Percentiles rank a stretch among this genome's conserved stretches.
Evolutionary conservation across 345 rosid species (phyloP).

Genomic region (Aquilaria malaccensis): DNA sequence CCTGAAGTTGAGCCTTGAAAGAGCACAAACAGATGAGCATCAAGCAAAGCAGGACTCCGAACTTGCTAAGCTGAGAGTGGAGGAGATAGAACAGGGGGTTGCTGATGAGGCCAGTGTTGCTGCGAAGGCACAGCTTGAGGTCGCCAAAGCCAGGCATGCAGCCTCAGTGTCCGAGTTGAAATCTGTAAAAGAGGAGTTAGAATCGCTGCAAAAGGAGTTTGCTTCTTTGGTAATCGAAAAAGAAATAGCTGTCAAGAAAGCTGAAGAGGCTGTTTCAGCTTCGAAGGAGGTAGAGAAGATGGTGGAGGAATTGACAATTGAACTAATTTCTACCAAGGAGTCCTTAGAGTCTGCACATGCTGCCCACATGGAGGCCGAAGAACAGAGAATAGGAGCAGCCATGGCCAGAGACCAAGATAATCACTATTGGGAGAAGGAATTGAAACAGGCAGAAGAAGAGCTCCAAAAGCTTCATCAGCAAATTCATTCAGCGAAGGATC

Average conservation of each 20-base stretch:
- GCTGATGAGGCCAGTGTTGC: slow-evolving; percentile 88
- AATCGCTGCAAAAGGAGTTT: slow-evolving; percentile 41
- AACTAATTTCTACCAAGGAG: slow-evolving; percentile 76
- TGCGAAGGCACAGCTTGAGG: slow-evolving; percentile 91
- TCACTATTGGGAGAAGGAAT: slow-evolving; percentile 75
- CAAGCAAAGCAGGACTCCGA: slow-evolving; percentile 95
- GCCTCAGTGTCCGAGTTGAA: slow-evolving; percentile 68
- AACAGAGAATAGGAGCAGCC: slow-evolving; percentile 72
- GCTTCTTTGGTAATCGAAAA: slow-evolving; percentile 52
- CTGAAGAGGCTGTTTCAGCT: slow-evolving; percentile 56
- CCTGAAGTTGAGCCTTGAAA: slow-evolving; percentile 76
- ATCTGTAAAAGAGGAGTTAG: slow-evolving; percentile 66
- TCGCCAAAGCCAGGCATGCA: slow-evolving; percentile 74
- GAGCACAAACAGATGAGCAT: slow-evolving; percentile 83
- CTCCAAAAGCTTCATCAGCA: slow-evolving; percentile 64
- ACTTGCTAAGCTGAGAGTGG: slow-evolving; percentile 79
- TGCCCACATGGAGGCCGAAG: slow-evolving; percentile 93
- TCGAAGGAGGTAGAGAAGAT: slow-evolving; percentile 85
- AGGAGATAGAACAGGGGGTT: slow-evolving; percentile 91
- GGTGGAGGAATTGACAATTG: slow-evolving; percentile 84
- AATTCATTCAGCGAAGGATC: slow-evolving; percentile 60
- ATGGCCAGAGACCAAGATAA: slow-evolving; percentile 79
- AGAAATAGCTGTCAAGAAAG: slow-evolving; percentile 55
- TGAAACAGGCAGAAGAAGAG: slow-evolving; percentile 84
- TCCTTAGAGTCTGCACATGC: slow-evolving; percentile 83